Conservation (phyloP, 441 rosid genomes). For the Pelargonium hybrid region DNA sequence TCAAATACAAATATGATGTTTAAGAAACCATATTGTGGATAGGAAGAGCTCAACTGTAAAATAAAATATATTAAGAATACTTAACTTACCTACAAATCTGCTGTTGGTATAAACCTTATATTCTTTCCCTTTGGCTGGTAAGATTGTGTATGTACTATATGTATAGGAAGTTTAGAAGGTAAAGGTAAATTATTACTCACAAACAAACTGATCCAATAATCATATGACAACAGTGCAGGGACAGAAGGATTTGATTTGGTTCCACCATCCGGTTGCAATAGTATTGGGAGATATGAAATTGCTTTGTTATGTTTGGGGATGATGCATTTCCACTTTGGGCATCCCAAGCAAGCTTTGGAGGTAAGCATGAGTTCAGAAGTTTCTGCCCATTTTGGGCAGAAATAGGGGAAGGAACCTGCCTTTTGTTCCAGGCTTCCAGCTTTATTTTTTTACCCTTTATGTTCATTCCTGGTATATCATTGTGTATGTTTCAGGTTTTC, state of each 20-base stretch:
- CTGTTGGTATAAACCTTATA: constrained; percentile 1
- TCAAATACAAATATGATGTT: too few relatives aligned
- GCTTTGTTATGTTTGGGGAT: constrained; percentile 82
- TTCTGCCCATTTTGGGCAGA: too few relatives aligned
- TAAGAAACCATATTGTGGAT: too few relatives aligned
- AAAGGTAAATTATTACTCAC: constrained; percentile 16
- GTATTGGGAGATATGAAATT: constrained; percentile 65
- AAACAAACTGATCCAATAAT: constrained; percentile 30
- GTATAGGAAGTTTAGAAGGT: constrained; percentile 5
- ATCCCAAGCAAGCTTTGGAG: constrained; percentile 87
- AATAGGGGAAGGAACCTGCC: constrained; percentile 5
- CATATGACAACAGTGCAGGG: constrained; percentile 74
- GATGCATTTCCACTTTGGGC: constrained; percentile 96
- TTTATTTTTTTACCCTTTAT: background rate
- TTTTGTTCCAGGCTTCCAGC: background rate
- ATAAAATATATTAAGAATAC: background rate
- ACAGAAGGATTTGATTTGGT: constrained; percentile 76
- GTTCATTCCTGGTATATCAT: background rate
- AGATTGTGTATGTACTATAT: constrained; percentile 16
- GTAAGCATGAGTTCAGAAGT: constrained; percentile 30
- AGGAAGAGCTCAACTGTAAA: background rate
- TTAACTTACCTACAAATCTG: background rate
- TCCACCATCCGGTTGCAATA: constrained; percentile 44
- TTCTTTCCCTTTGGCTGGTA: constrained; percentile 7
- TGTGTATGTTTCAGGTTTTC: constrained; percentile 52